These are phyloP conservation scores for Micractinium conductrix DNA, from an alignment of 139 green algal species.

Conservation along the genomic window DNA sequence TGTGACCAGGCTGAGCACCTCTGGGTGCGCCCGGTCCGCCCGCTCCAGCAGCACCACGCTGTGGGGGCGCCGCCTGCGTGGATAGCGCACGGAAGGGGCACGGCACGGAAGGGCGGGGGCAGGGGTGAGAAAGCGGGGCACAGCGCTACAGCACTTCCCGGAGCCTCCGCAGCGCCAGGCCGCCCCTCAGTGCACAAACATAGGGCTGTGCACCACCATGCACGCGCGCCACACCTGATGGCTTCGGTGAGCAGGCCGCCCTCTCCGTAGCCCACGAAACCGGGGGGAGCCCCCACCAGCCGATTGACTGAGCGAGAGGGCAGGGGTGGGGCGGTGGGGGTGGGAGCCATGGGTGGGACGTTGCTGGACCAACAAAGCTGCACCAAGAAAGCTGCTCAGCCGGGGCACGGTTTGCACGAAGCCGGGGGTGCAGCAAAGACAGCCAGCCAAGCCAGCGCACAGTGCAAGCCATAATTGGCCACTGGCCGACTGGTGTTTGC, in stretches of 20 bases:
- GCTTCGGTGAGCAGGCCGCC: conserved; percentile 63
- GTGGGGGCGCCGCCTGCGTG: conserved; percentile 66
- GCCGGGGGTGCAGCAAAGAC: too few relatives aligned
- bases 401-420: too few relatives aligned
- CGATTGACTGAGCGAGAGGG: conserved; percentile 46
- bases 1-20: conserved; percentile 30
- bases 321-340: not conserved
- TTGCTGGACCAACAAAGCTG: too few relatives aligned
- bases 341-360: not conserved
- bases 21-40: conserved; percentile 34
- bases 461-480: too few relatives aligned
- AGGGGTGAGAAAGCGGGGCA: not conserved
- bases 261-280: conserved; percentile 78
- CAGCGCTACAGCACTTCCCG: too few relatives aligned
- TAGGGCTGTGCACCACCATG: too few relatives aligned
- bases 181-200: too few relatives aligned
- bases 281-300: conserved; percentile 86
- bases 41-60: conserved; percentile 74
- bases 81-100: not conserved
- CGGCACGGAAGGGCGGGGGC: not conserved
- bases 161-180: not conserved
- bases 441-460: too few relatives aligned
- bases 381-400: too few relatives aligned
- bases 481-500: too few relatives aligned
- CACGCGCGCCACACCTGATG: conserved; percentile 43